Conservation (phyloP, 1,284 basidiomycete genomes). For the Cutaneotrichosporon curvatum region DNA sequence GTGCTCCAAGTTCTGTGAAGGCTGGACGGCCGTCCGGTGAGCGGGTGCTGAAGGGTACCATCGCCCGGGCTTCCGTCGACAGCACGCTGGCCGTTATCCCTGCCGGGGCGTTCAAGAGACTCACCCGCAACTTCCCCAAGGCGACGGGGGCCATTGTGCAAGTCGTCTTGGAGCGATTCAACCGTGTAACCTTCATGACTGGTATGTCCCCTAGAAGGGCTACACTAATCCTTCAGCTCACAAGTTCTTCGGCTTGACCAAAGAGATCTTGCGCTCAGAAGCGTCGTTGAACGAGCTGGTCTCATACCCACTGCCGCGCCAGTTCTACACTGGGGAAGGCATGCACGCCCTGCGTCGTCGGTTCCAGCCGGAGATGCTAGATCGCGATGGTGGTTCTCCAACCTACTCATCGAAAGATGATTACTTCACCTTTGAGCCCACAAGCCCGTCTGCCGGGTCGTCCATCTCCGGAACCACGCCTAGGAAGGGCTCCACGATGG, state of each 20-base stretch:
- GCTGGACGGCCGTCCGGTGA: too few species aligned
- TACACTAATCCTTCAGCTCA: conserved; percentile 64
- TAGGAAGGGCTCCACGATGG: background rate
- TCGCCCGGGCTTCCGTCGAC: conserved; percentile 86
- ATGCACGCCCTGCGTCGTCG: conserved; percentile 80
- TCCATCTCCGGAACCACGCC: background rate
- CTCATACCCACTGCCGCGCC: conserved; percentile 81
- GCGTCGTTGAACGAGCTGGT: conserved; percentile 95
- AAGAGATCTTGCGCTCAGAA: conserved; percentile 91
- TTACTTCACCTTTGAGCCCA: conserved; percentile 42
- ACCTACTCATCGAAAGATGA: conserved; percentile 19
- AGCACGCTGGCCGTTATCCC: conserved; percentile 98
- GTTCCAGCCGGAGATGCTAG: conserved; percentile 47
- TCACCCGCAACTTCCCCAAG: conserved; percentile 91
- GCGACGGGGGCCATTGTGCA: conserved; percentile 89
- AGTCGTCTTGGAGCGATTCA: conserved; percentile 70
- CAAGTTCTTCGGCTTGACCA: conserved; percentile 89
- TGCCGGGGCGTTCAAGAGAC: conserved; percentile 76
- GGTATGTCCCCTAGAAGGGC: conserved; percentile 18
- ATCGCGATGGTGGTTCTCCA: background rate
- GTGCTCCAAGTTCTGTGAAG: too few species aligned
- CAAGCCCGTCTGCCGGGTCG: conserved; percentile 30
- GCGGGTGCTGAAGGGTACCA: conserved; percentile 41
- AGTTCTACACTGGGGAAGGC: conserved; percentile 91
- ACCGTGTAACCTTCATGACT: conserved; percentile 84